phyloP scores from a whole-genome alignment of 345 rosid species.

The Boechera stricta region DNA sequence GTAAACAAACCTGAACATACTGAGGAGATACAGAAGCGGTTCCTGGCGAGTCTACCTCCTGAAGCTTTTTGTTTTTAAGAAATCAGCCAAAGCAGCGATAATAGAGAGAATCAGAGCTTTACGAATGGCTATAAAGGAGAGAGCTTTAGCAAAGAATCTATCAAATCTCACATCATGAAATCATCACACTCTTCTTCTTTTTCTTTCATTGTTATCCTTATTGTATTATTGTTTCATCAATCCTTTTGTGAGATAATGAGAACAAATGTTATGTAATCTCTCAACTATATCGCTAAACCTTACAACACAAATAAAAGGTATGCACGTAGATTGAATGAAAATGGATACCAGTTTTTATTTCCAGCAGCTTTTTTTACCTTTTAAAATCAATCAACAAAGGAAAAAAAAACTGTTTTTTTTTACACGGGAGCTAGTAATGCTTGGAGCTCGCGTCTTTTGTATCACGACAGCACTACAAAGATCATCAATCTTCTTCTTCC shows the following conservation, averaged over 20 bases:
- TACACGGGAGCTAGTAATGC: constrained; percentile 25
- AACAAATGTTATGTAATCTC: no score
- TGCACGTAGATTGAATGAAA: no score
- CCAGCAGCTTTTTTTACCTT: neutral
- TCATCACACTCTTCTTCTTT: neutral
- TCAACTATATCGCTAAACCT: no score
- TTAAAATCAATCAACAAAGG: no score
- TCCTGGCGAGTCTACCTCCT: neutral
- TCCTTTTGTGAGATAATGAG: no score
- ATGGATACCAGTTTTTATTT: no score
- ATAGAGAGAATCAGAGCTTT: neutral
- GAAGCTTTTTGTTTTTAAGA: neutral
- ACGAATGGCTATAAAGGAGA: neutral
- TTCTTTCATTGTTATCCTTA: no score
- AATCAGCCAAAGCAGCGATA: neutral
- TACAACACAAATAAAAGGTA: no score
- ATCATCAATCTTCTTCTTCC: constrained; percentile 33
- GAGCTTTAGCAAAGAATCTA: neutral
- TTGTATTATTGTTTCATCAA: no score
- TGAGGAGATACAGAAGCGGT: neutral
- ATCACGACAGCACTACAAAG: constrained; percentile 26
- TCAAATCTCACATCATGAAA: neutral
- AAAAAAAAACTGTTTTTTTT: neutral
- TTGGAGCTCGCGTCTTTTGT: constrained; percentile 42
- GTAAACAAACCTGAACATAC: neutral